Base-by-base conservation (phyloP, 352 stramenopile species). In the Pythium brachiatum region DNA sequence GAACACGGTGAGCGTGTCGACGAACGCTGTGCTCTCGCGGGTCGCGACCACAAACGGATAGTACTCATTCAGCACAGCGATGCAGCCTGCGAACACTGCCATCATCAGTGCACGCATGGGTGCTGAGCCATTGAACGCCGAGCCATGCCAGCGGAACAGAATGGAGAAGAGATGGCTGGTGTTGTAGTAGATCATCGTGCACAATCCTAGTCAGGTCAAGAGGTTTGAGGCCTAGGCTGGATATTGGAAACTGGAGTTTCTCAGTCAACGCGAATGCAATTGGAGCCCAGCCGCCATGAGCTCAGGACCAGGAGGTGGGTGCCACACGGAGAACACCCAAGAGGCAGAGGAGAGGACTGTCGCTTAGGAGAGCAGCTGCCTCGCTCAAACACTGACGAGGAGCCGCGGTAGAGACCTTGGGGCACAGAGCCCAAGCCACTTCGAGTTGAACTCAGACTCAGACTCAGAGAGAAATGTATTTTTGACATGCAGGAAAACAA, bases 1-100 rank as follows among this genome's bases (percentile, higher is more conserved):
- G 69, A 92, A 92, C 13, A 94, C 85, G n/a, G 81, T 89, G 31
- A 94, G 68, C 20, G 85, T 89, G 68, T 92, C 81, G 0, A 81
- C 84, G 53, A 91, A 92, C 15, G 85, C 82, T 15, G 79, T 88
- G 41, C 82, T 92, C 13, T 84, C 68, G 8, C 77, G 77, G 18
- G 82, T 89, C 7, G 73, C 59, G 26, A 86, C 79, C 27, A 92
- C 81, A 44, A 94, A 91, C 21, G 67, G 70, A 62, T 90, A 70
- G 38, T 78, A 73, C 16, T 76, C 56, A 60, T 94, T 90, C 32
- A 67, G 53, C 8, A 75, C 21, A 0, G 82, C 79, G 34, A 94
- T 53, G 38, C 58, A 12, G 32, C 86, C 50, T 5, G 84, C 84
- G 12, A 94, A 74, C 32, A 89, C 60, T 29, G 84, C 81, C 78